Evolutionary conservation across 1,284 basidiomycete genomes (phyloP), one percentile per base, ranked within the genome.

Genomic region (Phylloboletellus chloephorus): DNA sequence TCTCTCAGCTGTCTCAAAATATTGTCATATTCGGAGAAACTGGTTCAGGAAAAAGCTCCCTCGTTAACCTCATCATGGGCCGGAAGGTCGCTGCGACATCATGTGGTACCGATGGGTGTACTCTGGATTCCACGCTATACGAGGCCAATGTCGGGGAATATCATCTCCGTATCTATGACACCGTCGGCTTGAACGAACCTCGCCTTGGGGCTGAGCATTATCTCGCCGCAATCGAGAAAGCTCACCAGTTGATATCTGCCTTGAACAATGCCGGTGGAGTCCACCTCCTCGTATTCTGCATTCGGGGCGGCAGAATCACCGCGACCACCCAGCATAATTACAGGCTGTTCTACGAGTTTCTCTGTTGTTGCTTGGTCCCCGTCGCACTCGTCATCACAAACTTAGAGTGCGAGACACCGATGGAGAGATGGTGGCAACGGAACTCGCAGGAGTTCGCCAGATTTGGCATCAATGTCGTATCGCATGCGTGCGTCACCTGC

Each of bases 1-100:
- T 35, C 29, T 24, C 34, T 26, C 28, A 38, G 21, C 21, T 17
- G 10, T 20, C 35, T 13, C 54, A 57, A 19, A 49, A 64, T 43
- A 41, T 61, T 16, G 45, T 60, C 43, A 42, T 61, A 39, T 51
- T 65, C 21, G 41, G 55, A 28, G 49, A 66, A 44, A 57, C 63
- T 7, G 63, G 63, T 22, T 54, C 58, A 23, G 65, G 57, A 7
- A 59, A 59, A 50, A 64, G 61, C 34, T 63, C 57, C 7, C 51
- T 59, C 24, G 46, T 64, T 11, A 59, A 59, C 41, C 57, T 59
- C 39, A 64, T 64, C 32, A 30, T 59, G 12, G 52, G 46, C 5
- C 24, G 33, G n/a, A 36, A 47, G 2, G 39, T 61, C 29, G 57
- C 57, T 26, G 29, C 41, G 15, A 61, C 53, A 11, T 59, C 57